Conservation (phyloP, 2,329 filamentous ascomycete genomes). For the Pseudogymnoascus sp. region DNA sequence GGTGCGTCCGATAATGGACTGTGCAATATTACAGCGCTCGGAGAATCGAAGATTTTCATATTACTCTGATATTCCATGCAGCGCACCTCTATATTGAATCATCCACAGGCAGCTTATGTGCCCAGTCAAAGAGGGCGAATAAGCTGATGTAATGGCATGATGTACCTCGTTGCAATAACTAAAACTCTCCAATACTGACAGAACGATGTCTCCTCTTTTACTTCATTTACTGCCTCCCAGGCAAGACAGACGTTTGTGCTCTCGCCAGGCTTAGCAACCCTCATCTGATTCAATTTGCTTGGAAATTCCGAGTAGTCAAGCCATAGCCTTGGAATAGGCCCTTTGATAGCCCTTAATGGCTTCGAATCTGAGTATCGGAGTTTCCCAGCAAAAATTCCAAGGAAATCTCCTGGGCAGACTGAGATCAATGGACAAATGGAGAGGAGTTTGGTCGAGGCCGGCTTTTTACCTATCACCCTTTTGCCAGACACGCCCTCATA, state of each 20-base stretch:
- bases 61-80: too few species aligned
- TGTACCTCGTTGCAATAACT: constrained; percentile 21
- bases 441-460: neutral
- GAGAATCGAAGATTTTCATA: constrained; percentile 15
- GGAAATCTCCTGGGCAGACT: constrained; percentile 17
- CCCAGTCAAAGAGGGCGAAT: constrained; percentile 12
- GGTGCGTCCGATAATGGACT: constrained; percentile 15
- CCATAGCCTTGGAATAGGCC: constrained; percentile 18
- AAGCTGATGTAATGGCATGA: constrained; percentile 20
- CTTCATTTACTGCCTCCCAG: constrained; percentile 21
- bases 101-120: too few species aligned
- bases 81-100: too few species aligned
- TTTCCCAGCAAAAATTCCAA: constrained; percentile 16
- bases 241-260: constrained; percentile 21
- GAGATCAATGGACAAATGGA: constrained; percentile 10
- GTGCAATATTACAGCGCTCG: constrained; percentile 14
- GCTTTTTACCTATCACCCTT: neutral
- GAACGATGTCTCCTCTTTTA: constrained; percentile 18
- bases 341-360: constrained; percentile 14
- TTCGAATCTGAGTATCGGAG: constrained; percentile 17
- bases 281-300: constrained; percentile 18
- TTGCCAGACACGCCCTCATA: constrained; percentile 3
- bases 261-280: constrained; percentile 18
- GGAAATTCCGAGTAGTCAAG: constrained; percentile 17
- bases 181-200: constrained; percentile 20